Evolutionary conservation across 2,329 filamentous ascomycete species (phyloP).

Genomic region (Fusarium dimerum): DNA sequence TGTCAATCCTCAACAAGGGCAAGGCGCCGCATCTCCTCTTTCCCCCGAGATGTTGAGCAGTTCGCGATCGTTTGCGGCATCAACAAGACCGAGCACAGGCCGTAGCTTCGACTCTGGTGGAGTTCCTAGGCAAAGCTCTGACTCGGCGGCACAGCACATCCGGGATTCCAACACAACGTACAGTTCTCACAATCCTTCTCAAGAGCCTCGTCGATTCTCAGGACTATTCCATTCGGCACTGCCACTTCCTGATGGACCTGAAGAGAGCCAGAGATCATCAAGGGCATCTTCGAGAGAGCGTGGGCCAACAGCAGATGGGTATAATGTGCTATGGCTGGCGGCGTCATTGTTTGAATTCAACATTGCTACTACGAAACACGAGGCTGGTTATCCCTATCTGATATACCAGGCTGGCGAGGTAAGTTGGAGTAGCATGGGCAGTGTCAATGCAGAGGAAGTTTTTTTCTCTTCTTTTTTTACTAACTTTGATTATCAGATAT

Average conservation of each 20-base stretch:
- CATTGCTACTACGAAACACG: conserved; percentile 86
- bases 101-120: conserved; percentile 59
- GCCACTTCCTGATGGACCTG: conserved; percentile 70
- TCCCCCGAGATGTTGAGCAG: conserved; percentile 54
- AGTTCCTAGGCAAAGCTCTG: conserved; percentile 52
- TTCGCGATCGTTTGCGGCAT: conserved; percentile 48
- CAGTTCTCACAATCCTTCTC: conserved; percentile 48
- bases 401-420: conserved; percentile 94
- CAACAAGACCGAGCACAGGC: conserved; percentile 58
- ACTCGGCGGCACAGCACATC: conserved; percentile 46
- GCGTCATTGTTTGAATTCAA: conserved; percentile 97
- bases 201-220: conserved; percentile 61
- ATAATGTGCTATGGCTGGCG: conserved; percentile 83
- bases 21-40: conserved; percentile 59
- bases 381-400: conserved; percentile 93
- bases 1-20: conserved; percentile 45
- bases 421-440: conserved; percentile 29
- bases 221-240: conserved; percentile 86
- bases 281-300: conserved; percentile 62
- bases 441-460: neutral
- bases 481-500: conserved; percentile 55
- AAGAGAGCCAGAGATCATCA: conserved; percentile 54
- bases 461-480: too few relatives aligned
- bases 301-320: conserved; percentile 53
- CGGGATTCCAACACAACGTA: conserved; percentile 59